Evolutionary conservation across 2,329 filamentous ascomycete species (phyloP), one percentile per base, ranked within the genome.

Genomic region (Fusarium austroafricanum): DNA sequence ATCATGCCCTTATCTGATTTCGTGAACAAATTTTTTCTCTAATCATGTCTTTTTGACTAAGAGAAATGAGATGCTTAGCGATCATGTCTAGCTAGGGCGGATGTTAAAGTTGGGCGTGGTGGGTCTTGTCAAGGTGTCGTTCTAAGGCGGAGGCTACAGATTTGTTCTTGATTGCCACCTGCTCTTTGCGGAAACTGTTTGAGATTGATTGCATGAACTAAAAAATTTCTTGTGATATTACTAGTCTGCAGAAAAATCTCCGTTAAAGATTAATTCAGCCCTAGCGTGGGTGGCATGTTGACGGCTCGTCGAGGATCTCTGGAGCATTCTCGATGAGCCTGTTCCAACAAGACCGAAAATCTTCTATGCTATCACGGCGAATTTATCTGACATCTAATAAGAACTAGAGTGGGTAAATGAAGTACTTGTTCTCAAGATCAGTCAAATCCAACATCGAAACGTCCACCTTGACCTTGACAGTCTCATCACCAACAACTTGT

Each of bases 381-480:
- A 31, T 11, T 31, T 31, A 31, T 31, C 29, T 31, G 10, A 31
- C 11, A 10, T 1, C 1, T 2, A 10, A 20, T 0, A 31, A 3
- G 10, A 31, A 47, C 21, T 54, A 54, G 6, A 54, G 12, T 2
- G 51, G 51, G 20, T 54, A 55, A 21, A 37, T 42, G 8, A 61
- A 20, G 11, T 35, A 70, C 46, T 70, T 70, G 21, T 70, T 70
- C 53, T 70, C 66, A n/a, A 70, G 23, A 59, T 70, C 66, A 8
- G 66, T 70, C 35, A 70, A 52, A 54, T 70, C 67, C 18, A 70
- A 29, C 53, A 70, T 69, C 1, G 67, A 67, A 23, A 70, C 55
- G 29, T 67, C 67, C 5, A 70, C 67, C 46, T 70, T 66, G 28
- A 67, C 63, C 37, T 67, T 65, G 33, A 65, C 43, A 6, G 55